A percentile compares a stretch with the other conserved stretches of the same genome.
phyloP scores from a whole-genome alignment of 2,329 filamentous ascomycete species.

The Colletotrichum sp. region DNA sequence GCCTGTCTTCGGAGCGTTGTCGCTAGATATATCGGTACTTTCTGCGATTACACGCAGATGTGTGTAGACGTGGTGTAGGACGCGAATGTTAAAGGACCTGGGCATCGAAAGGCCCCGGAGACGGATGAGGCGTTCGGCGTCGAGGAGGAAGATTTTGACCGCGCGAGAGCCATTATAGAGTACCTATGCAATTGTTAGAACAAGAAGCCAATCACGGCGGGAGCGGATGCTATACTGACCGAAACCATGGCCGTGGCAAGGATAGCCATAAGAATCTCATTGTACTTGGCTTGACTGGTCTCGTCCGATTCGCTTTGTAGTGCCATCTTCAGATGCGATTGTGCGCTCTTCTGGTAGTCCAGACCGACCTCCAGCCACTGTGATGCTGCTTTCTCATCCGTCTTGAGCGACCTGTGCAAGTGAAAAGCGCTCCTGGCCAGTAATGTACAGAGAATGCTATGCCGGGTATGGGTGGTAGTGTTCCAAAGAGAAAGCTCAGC shows the following conservation, averaged over 20 bases:
- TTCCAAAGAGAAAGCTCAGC: conserved; percentile 47
- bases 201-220: not conserved
- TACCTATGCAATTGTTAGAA: not conserved
- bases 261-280: conserved; percentile 48
- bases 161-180: conserved; percentile 15
- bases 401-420: conserved; percentile 28
- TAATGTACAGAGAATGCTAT: conserved; percentile 42
- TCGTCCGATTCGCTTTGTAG: conserved; percentile 36
- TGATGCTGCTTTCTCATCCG: conserved; percentile 10
- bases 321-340: conserved; percentile 36
- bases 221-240: not conserved
- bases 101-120: conserved; percentile 39
- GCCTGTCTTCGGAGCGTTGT: not conserved
- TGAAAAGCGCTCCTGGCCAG: conserved; percentile 49
- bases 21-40: conserved; percentile 30
- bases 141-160: conserved; percentile 33
- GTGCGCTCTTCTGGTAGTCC: conserved; percentile 32
- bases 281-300: conserved; percentile 44
- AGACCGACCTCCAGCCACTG: conserved; percentile 33
- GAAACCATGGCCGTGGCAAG: conserved; percentile 32
- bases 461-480: conserved; percentile 38
- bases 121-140: conserved; percentile 48
- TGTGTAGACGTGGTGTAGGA: conserved; percentile 53
- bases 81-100: conserved; percentile 45
- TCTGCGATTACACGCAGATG: conserved; percentile 51